Conservation (phyloP, 1,284 basidiomycete species). For the Cutaneotrichosporon dermatis region DNA sequence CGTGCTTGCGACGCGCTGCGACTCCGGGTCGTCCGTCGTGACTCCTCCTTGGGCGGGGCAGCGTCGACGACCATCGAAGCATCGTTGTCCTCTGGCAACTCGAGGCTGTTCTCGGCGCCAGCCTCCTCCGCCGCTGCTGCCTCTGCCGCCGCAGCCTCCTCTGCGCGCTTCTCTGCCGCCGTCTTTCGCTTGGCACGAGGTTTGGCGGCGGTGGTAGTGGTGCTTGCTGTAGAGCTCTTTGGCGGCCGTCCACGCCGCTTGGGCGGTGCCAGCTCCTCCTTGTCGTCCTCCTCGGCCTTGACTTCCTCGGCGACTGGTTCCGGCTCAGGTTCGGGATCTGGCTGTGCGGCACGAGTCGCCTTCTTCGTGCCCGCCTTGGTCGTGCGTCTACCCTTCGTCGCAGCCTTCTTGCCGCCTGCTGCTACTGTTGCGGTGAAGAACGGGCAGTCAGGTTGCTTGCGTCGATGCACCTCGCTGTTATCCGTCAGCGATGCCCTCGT, state of each 20-base stretch:
- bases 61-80: slow-evolving; percentile 2
- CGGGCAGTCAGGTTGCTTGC: slow-evolving; percentile 38
- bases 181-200: slow-evolving; percentile 3
- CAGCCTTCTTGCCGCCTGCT: neutral
- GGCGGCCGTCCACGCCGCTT: slow-evolving; percentile 7
- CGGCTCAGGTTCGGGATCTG: no score
- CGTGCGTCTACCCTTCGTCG: no score
- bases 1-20: neutral
- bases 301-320: no score
- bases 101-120: neutral
- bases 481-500: neutral
- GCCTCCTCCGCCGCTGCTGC: slow-evolving; percentile 1
- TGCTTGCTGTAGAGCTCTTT: slow-evolving; percentile 8
- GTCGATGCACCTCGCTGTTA: slow-evolving; percentile 24
- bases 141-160: slow-evolving; percentile 1
- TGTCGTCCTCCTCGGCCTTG: neutral
- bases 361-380: no score
- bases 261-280: neutral
- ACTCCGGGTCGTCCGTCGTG: neutral
- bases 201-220: neutral
- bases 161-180: slow-evolving; percentile 12
- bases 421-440: slow-evolving; percentile 35
- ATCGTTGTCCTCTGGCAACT: neutral
- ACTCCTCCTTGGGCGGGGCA: neutral
- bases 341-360: no score